phyloP scores from a whole-genome alignment of 2,329 filamentous ascomycete species.

The Blastomyces parvus region DNA sequence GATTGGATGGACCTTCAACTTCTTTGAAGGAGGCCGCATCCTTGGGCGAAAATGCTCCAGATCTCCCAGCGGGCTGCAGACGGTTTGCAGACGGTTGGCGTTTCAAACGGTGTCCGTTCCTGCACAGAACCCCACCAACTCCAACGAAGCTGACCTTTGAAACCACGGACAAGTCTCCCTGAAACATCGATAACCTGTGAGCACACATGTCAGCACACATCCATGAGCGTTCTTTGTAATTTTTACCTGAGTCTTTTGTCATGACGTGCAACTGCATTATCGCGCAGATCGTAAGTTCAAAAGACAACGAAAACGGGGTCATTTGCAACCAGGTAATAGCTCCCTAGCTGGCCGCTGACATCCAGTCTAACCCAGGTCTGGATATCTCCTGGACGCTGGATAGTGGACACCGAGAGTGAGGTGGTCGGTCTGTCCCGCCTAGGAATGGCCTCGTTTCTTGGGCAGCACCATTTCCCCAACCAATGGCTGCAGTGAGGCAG shows the following conservation, averaged over 20 bases:
- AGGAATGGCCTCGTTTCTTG: conserved; percentile 3
- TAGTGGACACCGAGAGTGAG: too few relatives aligned
- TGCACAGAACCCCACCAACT: not conserved
- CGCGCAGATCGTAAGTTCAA: too few relatives aligned
- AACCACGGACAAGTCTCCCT: not conserved
- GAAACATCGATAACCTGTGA: not conserved
- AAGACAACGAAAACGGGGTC: not conserved
- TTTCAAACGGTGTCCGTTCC: not conserved
- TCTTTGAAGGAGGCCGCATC: not conserved
- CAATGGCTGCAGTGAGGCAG: conserved; percentile 6
- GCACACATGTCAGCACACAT: not conserved
- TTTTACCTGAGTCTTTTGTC: too few relatives aligned
- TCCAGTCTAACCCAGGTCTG: not conserved
- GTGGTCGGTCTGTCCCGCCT: not conserved
- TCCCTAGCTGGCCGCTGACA: not conserved
- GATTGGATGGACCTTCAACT: too few relatives aligned
- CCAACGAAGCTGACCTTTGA: not conserved
- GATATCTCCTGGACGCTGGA: not conserved
- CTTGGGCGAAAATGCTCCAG: not conserved
- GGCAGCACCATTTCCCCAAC: not conserved
- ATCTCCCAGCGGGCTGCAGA: too few relatives aligned
- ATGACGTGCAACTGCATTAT: not conserved
- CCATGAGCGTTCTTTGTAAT: too few relatives aligned
- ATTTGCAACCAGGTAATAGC: not conserved
- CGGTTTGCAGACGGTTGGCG: not conserved